phyloP scores from a whole-genome alignment of 495 filamentous ascomycete genomes.

The Tuber calosporum region DNA sequence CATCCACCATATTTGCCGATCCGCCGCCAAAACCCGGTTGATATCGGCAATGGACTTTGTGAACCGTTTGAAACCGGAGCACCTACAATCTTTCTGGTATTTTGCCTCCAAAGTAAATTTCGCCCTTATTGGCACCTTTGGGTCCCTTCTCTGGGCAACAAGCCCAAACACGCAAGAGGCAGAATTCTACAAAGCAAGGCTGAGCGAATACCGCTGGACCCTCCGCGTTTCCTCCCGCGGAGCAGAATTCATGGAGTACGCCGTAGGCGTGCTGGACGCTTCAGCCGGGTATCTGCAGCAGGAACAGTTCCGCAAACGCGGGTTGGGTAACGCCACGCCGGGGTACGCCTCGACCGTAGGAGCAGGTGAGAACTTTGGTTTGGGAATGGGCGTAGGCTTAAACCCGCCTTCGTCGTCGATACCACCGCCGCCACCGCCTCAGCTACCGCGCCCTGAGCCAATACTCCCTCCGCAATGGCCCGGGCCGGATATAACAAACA shows the following conservation, averaged over 20 bases:
- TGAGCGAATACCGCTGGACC: conserved; percentile 91
- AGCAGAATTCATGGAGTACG: conserved; percentile 70
- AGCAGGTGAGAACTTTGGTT: conserved; percentile 33
- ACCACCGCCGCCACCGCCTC: conserved; percentile 17
- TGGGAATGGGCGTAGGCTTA: conserved; percentile 39
- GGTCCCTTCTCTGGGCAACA: conserved; percentile 75
- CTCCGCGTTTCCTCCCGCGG: conserved; percentile 74
- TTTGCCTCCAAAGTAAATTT: conserved; percentile 76
- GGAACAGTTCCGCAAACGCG: conserved; percentile 37
- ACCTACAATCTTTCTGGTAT: conserved; percentile 72
- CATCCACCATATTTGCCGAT: conserved; percentile 89
- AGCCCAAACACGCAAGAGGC: conserved; percentile 75
- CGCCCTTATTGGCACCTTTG: conserved; percentile 73
- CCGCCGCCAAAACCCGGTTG: conserved; percentile 71
- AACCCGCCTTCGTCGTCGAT: conserved; percentile 9
- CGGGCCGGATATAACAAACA: conserved; percentile 20
- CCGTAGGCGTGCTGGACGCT: conserved; percentile 62
- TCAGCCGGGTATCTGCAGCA: conserved; percentile 39
- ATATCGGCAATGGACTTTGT: conserved; percentile 75
- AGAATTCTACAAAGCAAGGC: conserved; percentile 82
- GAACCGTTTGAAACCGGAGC: conserved; percentile 62
- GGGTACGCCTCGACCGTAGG: conserved; percentile 36
- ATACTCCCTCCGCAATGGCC: conserved; percentile 27
- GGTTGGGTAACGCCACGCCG: conserved; percentile 19
- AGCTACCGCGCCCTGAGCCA: conserved; percentile 15